Conservation (phyloP, 1,284 basidiomycete genomes). For the Apiotrichum veenhuisii region DNA sequence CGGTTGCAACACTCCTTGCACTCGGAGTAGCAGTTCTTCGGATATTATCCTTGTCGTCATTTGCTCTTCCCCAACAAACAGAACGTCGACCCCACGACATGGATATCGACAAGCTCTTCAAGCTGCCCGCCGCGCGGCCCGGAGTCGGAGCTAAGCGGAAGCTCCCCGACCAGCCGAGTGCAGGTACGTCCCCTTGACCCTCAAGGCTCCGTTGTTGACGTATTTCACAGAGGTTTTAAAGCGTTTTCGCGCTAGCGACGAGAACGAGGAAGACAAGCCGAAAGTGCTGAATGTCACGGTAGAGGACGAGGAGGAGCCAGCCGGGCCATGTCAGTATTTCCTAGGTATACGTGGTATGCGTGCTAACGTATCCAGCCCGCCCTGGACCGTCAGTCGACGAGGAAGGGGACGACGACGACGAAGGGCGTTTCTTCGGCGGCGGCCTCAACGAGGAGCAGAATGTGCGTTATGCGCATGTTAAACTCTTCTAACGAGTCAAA, state of each 20-base stretch:
- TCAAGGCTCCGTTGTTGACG: neutral
- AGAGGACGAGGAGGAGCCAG: constrained; percentile 51
- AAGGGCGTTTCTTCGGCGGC: constrained; percentile 89
- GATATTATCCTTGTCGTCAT: neutral
- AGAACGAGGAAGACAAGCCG: neutral
- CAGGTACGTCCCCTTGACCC: constrained; percentile 38
- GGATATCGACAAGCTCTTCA: constrained; percentile 50
- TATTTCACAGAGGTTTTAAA: constrained; percentile 8
- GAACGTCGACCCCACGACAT: constrained; percentile 6
- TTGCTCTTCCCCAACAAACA: neutral
- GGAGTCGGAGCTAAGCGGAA: constrained; percentile 65
- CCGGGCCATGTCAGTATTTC: constrained; percentile 51
- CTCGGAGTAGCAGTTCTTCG: neutral
- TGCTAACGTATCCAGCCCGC: neutral
- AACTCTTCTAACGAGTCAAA: too few species aligned
- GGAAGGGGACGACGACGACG: constrained; percentile 69
- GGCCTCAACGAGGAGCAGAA: constrained; percentile 86
- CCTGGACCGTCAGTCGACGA: neutral
- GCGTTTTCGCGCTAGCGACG: constrained; percentile 10
- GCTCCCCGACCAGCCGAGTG: constrained; percentile 74
- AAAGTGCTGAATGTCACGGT: constrained; percentile 52
- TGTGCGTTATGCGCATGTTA: constrained; percentile 56
- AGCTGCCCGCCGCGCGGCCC: constrained; percentile 35
- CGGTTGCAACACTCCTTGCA: neutral
- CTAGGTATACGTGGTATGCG: neutral